Evolutionary conservation across 331 rosid genomes (phyloP).

Genomic region (Rhamnella rubrinervis): DNA sequence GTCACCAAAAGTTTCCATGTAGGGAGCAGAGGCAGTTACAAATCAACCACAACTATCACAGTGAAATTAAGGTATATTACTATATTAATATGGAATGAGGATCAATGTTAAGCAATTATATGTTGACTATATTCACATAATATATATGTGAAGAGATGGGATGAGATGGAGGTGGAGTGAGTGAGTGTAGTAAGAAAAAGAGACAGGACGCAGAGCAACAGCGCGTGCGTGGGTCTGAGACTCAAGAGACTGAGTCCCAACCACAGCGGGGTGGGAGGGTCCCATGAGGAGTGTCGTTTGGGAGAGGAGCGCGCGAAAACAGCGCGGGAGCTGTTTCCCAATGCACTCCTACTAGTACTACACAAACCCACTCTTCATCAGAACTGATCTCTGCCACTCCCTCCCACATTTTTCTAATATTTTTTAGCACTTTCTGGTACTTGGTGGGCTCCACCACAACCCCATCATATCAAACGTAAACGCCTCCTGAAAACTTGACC

Average conservation of each 20-base stretch:
- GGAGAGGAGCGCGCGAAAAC: slow-evolving; percentile 82
- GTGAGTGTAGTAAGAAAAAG: slow-evolving; percentile 20
- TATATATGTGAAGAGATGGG: neutral
- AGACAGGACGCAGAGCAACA: neutral
- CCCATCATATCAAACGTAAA: slow-evolving; percentile 63
- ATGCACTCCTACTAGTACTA: slow-evolving; percentile 37
- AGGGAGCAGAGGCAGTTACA: too few species aligned
- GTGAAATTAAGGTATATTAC: too few species aligned
- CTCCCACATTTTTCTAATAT: neutral
- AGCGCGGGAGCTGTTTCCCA: slow-evolving; percentile 97
- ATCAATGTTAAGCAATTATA: too few species aligned
- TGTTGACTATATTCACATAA: too few species aligned
- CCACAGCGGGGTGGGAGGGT: slow-evolving; percentile 14
- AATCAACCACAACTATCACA: too few species aligned
- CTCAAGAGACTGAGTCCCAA: slow-evolving; percentile 10
- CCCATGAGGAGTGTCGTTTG: slow-evolving; percentile 32
- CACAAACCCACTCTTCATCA: too few species aligned
- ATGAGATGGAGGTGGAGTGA: too few species aligned
- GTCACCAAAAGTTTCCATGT: too few species aligned
- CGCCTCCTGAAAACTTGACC: slow-evolving; percentile 36
- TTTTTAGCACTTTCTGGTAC: slow-evolving; percentile 15
- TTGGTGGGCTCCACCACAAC: slow-evolving; percentile 24
- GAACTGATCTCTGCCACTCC: slow-evolving; percentile 8
- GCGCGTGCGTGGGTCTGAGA: neutral
- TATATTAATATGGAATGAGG: too few species aligned